phyloP scores from a whole-genome alignment of 129 eudicot genomes.

The Flaveria ramosissima region DNA sequence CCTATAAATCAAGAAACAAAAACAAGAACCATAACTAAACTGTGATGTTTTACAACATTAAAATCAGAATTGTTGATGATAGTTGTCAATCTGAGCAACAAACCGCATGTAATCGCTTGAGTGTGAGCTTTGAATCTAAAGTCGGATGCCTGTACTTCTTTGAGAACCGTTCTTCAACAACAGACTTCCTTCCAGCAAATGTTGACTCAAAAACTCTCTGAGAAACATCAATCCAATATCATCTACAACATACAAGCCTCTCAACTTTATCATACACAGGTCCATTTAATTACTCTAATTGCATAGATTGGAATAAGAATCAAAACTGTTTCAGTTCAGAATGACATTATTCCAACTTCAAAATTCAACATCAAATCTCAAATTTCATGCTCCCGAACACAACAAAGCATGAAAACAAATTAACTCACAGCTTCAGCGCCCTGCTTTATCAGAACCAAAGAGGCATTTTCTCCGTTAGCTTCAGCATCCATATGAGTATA shows the following conservation, averaged over 20 bases:
- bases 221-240: constrained; percentile 14
- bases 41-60: not conserved
- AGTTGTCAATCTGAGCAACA: constrained; percentile 32
- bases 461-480: constrained; percentile 43
- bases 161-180: constrained; percentile 89
- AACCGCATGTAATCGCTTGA: constrained; percentile 87
- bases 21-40: constrained; percentile 13
- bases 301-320: not conserved
- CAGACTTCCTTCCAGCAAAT: constrained; percentile 75
- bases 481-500: constrained; percentile 53
- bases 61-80: not conserved
- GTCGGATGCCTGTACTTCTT: constrained; percentile 90
- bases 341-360: not conserved
- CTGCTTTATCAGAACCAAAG: constrained; percentile 77
- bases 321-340: not conserved
- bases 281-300: not conserved
- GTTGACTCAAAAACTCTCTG: constrained; percentile 88
- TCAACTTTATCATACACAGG: not conserved
- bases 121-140: constrained; percentile 82
- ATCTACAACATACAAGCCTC: not conserved
- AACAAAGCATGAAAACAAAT: not conserved
- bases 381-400: constrained; percentile 9
- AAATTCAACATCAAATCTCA: not conserved
- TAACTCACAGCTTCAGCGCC: constrained; percentile 97
- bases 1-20: constrained; percentile 48